Evolutionary conservation across 805 yeast genomes (phyloP).

Genomic region (Cyberlindnera mississippiensis): DNA sequence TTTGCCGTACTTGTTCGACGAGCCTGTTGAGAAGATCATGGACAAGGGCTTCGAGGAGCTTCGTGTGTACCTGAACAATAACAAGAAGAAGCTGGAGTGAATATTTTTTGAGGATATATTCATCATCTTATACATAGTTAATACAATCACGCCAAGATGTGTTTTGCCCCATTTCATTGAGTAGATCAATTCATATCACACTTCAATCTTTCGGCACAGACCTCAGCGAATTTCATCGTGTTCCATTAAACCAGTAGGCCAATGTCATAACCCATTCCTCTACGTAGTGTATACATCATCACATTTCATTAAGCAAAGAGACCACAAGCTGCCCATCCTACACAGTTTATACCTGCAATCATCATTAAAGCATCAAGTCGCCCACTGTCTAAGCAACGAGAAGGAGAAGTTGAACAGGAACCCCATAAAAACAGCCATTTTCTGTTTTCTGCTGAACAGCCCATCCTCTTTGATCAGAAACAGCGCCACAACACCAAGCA

Average conservation of each 20-base stretch:
- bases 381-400: conserved; percentile 48
- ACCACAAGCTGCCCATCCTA: too few relatives aligned
- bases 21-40: conserved; percentile 71
- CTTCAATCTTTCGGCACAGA: too few relatives aligned
- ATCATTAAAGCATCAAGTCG: background rate
- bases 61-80: conserved; percentile 24
- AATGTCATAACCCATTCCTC: too few relatives aligned
- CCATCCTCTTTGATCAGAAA: conserved; percentile 58
- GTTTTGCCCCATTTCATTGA: too few relatives aligned
- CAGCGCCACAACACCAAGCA: conserved; percentile 68
- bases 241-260: too few relatives aligned
- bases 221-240: too few relatives aligned
- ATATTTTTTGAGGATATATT: background rate
- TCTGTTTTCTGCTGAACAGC: conserved; percentile 58
- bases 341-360: too few relatives aligned
- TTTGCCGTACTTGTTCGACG: conserved; percentile 75
- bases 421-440: conserved; percentile 70
- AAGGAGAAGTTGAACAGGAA: conserved; percentile 62
- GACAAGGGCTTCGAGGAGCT: conserved; percentile 58
- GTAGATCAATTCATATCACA: too few relatives aligned
- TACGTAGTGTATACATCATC: background rate
- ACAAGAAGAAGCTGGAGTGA: conserved; percentile 14
- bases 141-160: too few relatives aligned
- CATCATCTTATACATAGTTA: background rate
- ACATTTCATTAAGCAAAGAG: background rate